A percentile compares a stretch with the other conserved stretches of the same genome.
Conservation (phyloP, 2,329 filamentous ascomycete genomes). For the Penicillium carneum region DNA sequence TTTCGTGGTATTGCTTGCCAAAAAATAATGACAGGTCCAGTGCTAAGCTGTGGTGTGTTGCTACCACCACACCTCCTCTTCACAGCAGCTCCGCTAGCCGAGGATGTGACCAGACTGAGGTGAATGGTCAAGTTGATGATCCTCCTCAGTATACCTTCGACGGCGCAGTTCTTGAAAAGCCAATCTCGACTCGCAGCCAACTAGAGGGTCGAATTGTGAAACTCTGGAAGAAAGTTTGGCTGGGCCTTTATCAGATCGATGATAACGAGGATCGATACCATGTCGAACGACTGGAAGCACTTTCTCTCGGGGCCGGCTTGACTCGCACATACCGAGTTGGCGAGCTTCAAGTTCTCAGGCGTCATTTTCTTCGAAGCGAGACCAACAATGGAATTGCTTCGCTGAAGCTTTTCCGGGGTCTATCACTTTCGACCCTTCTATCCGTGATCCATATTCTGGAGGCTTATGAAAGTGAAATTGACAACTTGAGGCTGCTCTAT, state of each 20-base stretch:
- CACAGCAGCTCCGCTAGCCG: not conserved
- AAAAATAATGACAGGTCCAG: not conserved
- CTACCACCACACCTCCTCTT: not conserved
- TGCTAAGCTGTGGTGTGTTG: constrained; percentile 8
- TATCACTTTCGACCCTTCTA: constrained; percentile 29
- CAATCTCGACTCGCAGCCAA: constrained; percentile 18
- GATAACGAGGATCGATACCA: constrained; percentile 23
- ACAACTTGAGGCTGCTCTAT: constrained; percentile 25
- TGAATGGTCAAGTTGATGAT: not conserved
- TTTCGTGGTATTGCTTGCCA: not conserved
- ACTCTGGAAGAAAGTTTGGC: constrained; percentile 33
- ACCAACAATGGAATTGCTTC: constrained; percentile 25
- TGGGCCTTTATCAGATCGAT: constrained; percentile 35
- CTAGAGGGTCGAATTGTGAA: constrained; percentile 28
- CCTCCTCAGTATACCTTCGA: constrained; percentile 1
- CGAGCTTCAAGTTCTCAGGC: constrained; percentile 24
- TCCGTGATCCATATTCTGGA: constrained; percentile 29
- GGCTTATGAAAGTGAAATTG: constrained; percentile 34
- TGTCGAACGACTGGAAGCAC: constrained; percentile 26
- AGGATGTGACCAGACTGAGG: not conserved
- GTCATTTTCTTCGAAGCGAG: constrained; percentile 16
- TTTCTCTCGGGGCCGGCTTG: constrained; percentile 33
- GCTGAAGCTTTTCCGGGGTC: constrained; percentile 30
- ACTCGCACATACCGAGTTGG: constrained; percentile 7
- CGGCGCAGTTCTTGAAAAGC: not conserved